A percentile compares a stretch with the other conserved stretches of the same genome.
phyloP scores from a whole-genome alignment of 108 stramenopile species.

The Fragilaria radians region DNA sequence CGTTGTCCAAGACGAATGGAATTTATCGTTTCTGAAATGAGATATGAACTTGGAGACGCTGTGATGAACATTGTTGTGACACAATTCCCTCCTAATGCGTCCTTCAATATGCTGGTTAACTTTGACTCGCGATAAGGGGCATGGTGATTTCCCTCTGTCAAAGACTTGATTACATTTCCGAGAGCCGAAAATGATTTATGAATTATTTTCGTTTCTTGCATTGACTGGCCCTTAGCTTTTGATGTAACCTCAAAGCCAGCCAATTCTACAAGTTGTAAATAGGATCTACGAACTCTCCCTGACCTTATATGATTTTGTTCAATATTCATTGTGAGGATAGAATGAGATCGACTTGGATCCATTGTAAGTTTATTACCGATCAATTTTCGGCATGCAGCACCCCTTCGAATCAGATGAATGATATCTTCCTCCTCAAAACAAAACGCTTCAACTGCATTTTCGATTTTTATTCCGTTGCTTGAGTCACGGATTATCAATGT shows the following conservation, averaged over 20 bases:
- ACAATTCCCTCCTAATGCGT: slow-evolving; percentile 85
- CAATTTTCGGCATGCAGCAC: slow-evolving; percentile 66
- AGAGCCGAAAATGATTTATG: slow-evolving; percentile 75
- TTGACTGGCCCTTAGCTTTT: slow-evolving; percentile 36
- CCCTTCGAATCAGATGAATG: slow-evolving; percentile 58
- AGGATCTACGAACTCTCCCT: slow-evolving; percentile 35
- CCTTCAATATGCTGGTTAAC: slow-evolving; percentile 67
- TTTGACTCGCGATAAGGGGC: slow-evolving; percentile 61
- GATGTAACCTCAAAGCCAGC: slow-evolving; percentile 70
- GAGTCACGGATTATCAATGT: background rate
- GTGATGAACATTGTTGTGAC: slow-evolving; percentile 76
- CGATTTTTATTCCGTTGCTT: slow-evolving; percentile 2
- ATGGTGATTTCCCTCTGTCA: slow-evolving; percentile 40
- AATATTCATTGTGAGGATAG: slow-evolving; percentile 66
- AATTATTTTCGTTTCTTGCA: slow-evolving; percentile 63
- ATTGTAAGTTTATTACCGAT: slow-evolving; percentile 70
- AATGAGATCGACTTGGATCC: slow-evolving; percentile 83
- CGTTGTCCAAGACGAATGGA: slow-evolving; percentile 78
- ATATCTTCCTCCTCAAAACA: slow-evolving; percentile 66
- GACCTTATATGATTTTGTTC: slow-evolving; percentile 50
- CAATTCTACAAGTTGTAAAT: slow-evolving; percentile 73
- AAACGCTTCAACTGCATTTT: slow-evolving; percentile 50
- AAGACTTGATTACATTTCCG: slow-evolving; percentile 52
- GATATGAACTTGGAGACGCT: slow-evolving; percentile 73
- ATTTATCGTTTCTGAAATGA: slow-evolving; percentile 74